These are phyloP conservation scores for Capronia epimyces DNA, from an alignment of 2,329 filamentous ascomycete species.

Conservation along the genomic window DNA sequence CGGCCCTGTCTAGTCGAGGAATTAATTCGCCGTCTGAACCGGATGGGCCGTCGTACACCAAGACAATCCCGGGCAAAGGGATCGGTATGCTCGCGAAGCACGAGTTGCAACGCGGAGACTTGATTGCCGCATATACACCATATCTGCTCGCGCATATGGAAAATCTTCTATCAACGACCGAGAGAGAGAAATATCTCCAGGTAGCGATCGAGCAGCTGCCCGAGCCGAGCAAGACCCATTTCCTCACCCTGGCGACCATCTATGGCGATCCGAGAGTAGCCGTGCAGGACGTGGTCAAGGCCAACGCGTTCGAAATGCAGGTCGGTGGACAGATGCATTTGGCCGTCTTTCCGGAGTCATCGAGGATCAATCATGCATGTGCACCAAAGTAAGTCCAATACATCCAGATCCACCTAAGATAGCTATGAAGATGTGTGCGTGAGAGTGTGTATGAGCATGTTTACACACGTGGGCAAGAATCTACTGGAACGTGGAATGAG, in stretches of 20 bases:
- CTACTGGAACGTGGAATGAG: not conserved
- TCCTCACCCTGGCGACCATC: constrained; percentile 17
- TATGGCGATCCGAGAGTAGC: constrained; percentile 16
- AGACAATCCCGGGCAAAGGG: constrained; percentile 14
- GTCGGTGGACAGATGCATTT: constrained; percentile 22
- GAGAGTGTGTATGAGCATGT: too few species aligned
- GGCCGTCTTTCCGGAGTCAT: constrained; percentile 22
- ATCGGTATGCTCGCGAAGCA: constrained; percentile 20
- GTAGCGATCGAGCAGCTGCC: constrained; percentile 20
- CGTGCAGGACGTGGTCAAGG: constrained; percentile 24
- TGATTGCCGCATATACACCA: constrained; percentile 19
- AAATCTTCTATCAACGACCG: constrained; percentile 11
- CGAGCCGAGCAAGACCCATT: constrained; percentile 8
- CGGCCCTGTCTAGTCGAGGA: constrained; percentile 6
- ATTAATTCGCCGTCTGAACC: constrained; percentile 6
- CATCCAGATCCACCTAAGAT: not conserved
- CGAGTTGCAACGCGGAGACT: constrained; percentile 15
- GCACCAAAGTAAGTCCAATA: constrained; percentile 20
- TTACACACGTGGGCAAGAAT: too few species aligned
- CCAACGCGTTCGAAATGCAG: constrained; percentile 25
- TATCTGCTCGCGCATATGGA: constrained; percentile 23
- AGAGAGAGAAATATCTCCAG: constrained; percentile 19
- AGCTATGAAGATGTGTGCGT: too few species aligned
- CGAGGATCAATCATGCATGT: constrained; percentile 24
- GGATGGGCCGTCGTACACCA: constrained; percentile 12